These are phyloP conservation scores for Aspergillus uvarum DNA, from an alignment of 2,329 filamentous ascomycete genomes.

Conservation along the genomic window DNA sequence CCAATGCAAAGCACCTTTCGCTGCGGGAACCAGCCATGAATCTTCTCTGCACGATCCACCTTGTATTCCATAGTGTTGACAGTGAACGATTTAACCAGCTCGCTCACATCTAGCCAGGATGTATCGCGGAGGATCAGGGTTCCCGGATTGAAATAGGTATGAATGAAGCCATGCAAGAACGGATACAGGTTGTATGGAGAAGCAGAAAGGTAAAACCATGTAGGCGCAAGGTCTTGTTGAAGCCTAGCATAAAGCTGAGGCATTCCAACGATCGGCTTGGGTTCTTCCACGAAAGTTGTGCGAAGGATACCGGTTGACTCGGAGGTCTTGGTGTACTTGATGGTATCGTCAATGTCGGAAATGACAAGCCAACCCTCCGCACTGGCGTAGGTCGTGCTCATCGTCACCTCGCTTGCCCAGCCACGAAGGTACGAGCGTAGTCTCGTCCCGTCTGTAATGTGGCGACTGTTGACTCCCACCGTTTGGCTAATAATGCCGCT, in stretches of 20 bases:
- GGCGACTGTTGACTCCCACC: slow-evolving; percentile 51
- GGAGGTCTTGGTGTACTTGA: slow-evolving; percentile 84
- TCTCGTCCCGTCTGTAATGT: slow-evolving; percentile 50
- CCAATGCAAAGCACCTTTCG: slow-evolving; percentile 81
- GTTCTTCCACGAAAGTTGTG: slow-evolving; percentile 77
- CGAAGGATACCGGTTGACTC: slow-evolving; percentile 77
- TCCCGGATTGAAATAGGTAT: slow-evolving; percentile 69
- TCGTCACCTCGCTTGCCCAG: slow-evolving; percentile 49
- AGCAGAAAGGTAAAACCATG: slow-evolving; percentile 91
- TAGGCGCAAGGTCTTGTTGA: slow-evolving; percentile 57
- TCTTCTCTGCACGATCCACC: slow-evolving; percentile 71
- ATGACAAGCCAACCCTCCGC: slow-evolving; percentile 81
- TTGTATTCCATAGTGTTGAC: slow-evolving; percentile 85
- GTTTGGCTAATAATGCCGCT: slow-evolving; percentile 71
- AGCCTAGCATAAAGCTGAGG: slow-evolving; percentile 75
- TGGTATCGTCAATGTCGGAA: slow-evolving; percentile 91
- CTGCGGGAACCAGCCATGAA: slow-evolving; percentile 75
- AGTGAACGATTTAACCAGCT: slow-evolving; percentile 75
- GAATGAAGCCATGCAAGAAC: slow-evolving; percentile 74
- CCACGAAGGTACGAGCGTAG: slow-evolving; percentile 37
- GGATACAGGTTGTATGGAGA: slow-evolving; percentile 94
- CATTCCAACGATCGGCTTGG: slow-evolving; percentile 74
- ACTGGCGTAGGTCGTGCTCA: slow-evolving; percentile 72
- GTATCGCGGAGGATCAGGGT: slow-evolving; percentile 82
- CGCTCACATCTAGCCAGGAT: slow-evolving; percentile 80